Percentiles rank a stretch among this genome's conserved stretches.
phyloP scores from a whole-genome alignment of 73 alveolate genomes.

The Tetrahymena thermophila region DNA sequence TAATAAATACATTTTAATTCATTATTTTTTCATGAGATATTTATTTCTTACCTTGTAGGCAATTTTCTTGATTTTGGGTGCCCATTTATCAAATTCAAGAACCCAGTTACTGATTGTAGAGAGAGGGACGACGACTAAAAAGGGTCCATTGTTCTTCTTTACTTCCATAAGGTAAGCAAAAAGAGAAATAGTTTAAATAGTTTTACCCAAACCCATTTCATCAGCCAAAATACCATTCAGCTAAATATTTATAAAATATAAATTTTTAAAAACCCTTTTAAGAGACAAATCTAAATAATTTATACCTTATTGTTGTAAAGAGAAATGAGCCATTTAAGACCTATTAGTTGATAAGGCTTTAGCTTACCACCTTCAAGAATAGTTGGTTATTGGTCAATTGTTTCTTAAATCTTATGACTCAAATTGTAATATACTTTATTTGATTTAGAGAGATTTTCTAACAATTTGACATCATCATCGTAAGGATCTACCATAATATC shows the following conservation, averaged over 20 bases:
- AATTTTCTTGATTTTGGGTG: slow-evolving; percentile 88
- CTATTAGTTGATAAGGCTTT: slow-evolving; percentile 75
- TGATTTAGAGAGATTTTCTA: slow-evolving; percentile 47
- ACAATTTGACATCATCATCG: slow-evolving; percentile 6
- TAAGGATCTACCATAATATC: slow-evolving; percentile 42
- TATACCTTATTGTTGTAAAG: slow-evolving; percentile 80
- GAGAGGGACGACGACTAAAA: slow-evolving; percentile 93
- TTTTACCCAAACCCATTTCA: slow-evolving; percentile 99
- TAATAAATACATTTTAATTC: not conserved
- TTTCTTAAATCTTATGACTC: slow-evolving; percentile 93
- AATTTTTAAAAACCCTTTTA: not conserved
- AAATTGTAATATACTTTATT: slow-evolving; percentile 79
- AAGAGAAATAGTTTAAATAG: slow-evolving; percentile 90
- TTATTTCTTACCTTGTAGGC: slow-evolving; percentile 52
- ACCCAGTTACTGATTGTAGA: slow-evolving; percentile 97
- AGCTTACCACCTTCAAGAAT: slow-evolving; percentile 83
- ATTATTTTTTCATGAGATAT: not conserved
- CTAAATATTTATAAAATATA: not conserved
- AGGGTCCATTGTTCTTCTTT: slow-evolving; percentile 93
- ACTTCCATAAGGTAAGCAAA: slow-evolving; percentile 85
- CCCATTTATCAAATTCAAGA: slow-evolving; percentile 96
- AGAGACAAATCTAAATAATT: not conserved
- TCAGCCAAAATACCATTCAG: slow-evolving; percentile 97
- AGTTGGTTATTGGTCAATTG: slow-evolving; percentile 72
- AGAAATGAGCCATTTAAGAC: slow-evolving; percentile 94